phyloP scores from a whole-genome alignment of 2,329 filamentous ascomycete species.

The Penicillium sp. region DNA sequence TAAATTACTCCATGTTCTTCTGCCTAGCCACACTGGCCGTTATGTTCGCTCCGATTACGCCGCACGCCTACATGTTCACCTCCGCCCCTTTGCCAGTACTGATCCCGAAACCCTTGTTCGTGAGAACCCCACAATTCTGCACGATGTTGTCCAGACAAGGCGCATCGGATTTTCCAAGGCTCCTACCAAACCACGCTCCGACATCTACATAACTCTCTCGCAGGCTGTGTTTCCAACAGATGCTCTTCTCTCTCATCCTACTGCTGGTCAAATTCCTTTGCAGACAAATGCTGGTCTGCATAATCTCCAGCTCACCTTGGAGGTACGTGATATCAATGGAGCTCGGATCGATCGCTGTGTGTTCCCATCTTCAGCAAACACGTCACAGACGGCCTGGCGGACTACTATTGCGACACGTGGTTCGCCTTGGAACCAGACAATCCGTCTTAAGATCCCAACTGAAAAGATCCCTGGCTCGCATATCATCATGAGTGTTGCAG shows the following conservation, averaged over 20 bases:
- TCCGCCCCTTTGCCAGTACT: conserved; percentile 73
- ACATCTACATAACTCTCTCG: conserved; percentile 88
- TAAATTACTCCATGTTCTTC: conserved; percentile 69
- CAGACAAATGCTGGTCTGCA: conserved; percentile 63
- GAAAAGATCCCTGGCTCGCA: conserved; percentile 81
- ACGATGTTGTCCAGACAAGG: conserved; percentile 75
- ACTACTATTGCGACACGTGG: conserved; percentile 78
- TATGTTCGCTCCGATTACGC: conserved; percentile 72
- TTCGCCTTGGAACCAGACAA: conserved; percentile 82
- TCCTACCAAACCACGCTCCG: conserved; percentile 81
- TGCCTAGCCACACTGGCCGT: conserved; percentile 69
- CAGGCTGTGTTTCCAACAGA: conserved; percentile 74
- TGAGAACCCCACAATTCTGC: conserved; percentile 81
- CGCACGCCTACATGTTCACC: conserved; percentile 75
- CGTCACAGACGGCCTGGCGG: conserved; percentile 80
- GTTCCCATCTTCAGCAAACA: conserved; percentile 77
- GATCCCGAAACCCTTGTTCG: conserved; percentile 82
- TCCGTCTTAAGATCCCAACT: conserved; percentile 75
- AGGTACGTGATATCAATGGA: conserved; percentile 77
- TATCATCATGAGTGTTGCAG: conserved; percentile 84
- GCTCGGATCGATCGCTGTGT: conserved; percentile 87
- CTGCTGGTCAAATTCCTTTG: conserved; percentile 77
- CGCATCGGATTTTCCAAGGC: conserved; percentile 95
- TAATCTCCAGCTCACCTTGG: conserved; percentile 84
- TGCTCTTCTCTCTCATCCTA: conserved; percentile 64